phyloP scores from a whole-genome alignment of 176 grass and related monocot species.

The Saccharum officinarum region DNA sequence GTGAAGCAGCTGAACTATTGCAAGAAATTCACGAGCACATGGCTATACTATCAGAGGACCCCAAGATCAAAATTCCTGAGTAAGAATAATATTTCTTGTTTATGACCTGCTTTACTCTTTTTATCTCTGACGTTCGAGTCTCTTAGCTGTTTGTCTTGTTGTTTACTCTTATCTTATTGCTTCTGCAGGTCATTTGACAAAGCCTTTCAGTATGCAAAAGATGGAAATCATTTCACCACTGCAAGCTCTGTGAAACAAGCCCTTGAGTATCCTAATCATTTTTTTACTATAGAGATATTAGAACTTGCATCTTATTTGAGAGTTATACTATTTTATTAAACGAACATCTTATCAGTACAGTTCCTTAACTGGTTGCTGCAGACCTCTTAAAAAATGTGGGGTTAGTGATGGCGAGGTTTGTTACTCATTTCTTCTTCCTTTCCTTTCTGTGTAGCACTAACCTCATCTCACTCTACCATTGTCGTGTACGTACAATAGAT shows the following conservation, averaged over 20 bases:
- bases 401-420: constrained; percentile 86
- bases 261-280: constrained; percentile 75
- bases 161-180: constrained; percentile 21
- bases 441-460: constrained; percentile 6
- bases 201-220: constrained; percentile 82
- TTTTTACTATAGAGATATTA: neutral
- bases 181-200: constrained; percentile 79
- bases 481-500: constrained; percentile 46
- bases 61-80: constrained; percentile 90
- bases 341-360: constrained; percentile 9
- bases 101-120: neutral
- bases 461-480: constrained; percentile 17
- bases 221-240: constrained; percentile 55
- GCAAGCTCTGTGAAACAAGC: constrained; percentile 63
- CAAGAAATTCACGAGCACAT: constrained; percentile 91
- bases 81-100: constrained; percentile 43
- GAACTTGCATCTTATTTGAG: constrained; percentile 14
- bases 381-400: constrained; percentile 67
- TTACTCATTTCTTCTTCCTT: constrained; percentile 7
- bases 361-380: constrained; percentile 67
- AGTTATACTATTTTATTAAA: constrained; percentile 19
- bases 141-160: constrained; percentile 12
- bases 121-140: constrained; percentile 8
- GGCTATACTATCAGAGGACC: constrained; percentile 92
- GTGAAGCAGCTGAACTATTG: constrained; percentile 81